phyloP scores from a whole-genome alignment of 2,329 filamentous ascomycete genomes.

The Eutypa lata region DNA sequence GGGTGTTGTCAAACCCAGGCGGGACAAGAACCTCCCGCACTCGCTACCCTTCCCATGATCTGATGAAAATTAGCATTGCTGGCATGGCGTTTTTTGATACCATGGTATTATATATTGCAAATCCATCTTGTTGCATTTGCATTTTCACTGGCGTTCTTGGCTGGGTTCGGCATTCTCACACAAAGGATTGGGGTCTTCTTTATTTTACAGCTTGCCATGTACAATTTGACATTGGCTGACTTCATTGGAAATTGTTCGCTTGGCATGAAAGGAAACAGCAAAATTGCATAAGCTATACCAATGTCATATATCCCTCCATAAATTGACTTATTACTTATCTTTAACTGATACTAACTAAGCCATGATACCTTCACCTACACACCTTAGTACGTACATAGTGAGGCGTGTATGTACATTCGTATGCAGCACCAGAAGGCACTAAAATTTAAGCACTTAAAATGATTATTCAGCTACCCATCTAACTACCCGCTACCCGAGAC shows the following conservation, averaged over 20 bases:
- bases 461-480: neutral
- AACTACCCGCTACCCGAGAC: no score
- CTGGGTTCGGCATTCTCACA: neutral
- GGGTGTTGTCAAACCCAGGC: slow-evolving; percentile 37
- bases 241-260: neutral
- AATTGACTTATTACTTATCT: no score
- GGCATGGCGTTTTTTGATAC: slow-evolving; percentile 3
- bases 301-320: no score
- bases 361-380: no score
- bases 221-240: neutral
- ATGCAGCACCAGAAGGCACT: no score
- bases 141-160: neutral
- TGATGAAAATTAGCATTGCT: slow-evolving; percentile 6
- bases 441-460: no score
- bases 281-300: no score
- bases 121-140: neutral
- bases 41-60: slow-evolving; percentile 30
- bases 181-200: neutral
- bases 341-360: no score
- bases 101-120: neutral
- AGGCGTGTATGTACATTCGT: no score
- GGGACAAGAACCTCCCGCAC: slow-evolving; percentile 28
- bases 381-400: no score
- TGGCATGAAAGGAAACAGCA: no score
- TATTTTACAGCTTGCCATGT: neutral